A percentile compares a stretch with the other conserved stretches of the same genome.
Evolutionary conservation across 1,284 basidiomycete genomes (phyloP).

Genomic region (Polyporus tsugae): DNA sequence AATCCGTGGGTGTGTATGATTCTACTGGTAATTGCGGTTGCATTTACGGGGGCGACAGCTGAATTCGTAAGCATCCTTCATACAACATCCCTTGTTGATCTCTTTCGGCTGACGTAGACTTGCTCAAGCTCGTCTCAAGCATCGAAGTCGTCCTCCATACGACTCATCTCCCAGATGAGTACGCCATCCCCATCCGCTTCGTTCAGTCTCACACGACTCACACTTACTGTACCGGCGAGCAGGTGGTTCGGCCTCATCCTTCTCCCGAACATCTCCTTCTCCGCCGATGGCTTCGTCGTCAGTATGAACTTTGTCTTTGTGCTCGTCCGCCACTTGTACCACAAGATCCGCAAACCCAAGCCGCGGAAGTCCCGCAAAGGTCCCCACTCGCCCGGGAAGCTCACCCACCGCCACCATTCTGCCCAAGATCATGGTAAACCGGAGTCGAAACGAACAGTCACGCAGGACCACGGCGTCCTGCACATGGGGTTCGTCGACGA

Average conservation of each 20-base stretch:
- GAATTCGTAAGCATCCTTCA: constrained; percentile 60
- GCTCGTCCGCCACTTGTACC: neutral
- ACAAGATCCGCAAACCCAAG: neutral
- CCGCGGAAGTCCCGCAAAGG: neutral
- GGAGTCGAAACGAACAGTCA: neutral
- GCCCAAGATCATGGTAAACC: neutral
- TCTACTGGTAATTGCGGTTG: constrained; percentile 60
- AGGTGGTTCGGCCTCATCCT: constrained; percentile 76
- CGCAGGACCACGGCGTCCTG: neutral
- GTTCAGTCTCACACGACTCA: neutral
- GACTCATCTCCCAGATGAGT: constrained; percentile 59
- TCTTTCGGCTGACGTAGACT: neutral
- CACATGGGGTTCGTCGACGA: neutral
- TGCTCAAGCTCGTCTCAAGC: constrained; percentile 63
- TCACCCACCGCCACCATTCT: neutral
- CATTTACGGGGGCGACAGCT: constrained; percentile 68
- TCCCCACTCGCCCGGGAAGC: neutral
- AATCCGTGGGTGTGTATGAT: constrained; percentile 65
- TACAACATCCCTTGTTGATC: no score
- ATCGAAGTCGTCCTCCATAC: constrained; percentile 59
- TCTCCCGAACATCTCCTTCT: constrained; percentile 71
- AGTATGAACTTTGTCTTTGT: constrained; percentile 55
- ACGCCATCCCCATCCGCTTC: constrained; percentile 25
- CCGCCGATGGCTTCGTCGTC: constrained; percentile 67
- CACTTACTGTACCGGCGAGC: neutral